Evolutionary conservation across 495 filamentous ascomycete species (phyloP).

Genomic region (Hyphodiscus hymeniophilus): DNA sequence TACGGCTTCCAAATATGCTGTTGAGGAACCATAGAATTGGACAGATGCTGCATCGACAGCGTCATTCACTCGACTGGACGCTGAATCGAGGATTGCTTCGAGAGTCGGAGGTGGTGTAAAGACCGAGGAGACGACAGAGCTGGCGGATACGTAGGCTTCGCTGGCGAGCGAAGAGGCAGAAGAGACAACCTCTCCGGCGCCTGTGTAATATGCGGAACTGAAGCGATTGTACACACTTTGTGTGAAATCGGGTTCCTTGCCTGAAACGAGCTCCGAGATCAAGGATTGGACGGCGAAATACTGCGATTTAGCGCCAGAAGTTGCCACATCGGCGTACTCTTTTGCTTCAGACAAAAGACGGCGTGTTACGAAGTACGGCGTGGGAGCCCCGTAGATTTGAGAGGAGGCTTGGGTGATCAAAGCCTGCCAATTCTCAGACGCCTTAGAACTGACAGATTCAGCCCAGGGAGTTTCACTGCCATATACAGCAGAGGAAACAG

Average conservation of each 20-base stretch:
- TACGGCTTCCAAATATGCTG: slow-evolving; percentile 45
- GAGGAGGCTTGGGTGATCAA: slow-evolving; percentile 58
- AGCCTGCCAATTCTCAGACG: slow-evolving; percentile 48
- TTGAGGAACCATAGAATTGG: slow-evolving; percentile 51
- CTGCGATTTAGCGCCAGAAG: slow-evolving; percentile 42
- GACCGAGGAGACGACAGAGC: slow-evolving; percentile 38
- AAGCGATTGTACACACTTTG: slow-evolving; percentile 72
- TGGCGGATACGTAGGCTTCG: slow-evolving; percentile 50
- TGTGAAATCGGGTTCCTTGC: slow-evolving; percentile 73
- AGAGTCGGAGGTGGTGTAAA: slow-evolving; percentile 51
- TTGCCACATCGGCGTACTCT: slow-evolving; percentile 45
- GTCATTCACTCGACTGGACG: slow-evolving; percentile 45
- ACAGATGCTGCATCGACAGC: slow-evolving; percentile 52
- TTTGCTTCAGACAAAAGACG: slow-evolving; percentile 34
- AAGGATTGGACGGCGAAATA: slow-evolving; percentile 64
- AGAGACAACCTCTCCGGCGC: slow-evolving; percentile 30
- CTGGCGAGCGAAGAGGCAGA: slow-evolving; percentile 47
- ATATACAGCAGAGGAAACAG: slow-evolving; percentile 10
- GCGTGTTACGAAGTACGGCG: slow-evolving; percentile 49
- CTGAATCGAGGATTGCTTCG: slow-evolving; percentile 49
- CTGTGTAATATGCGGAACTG: slow-evolving; percentile 47
- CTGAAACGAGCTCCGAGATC: slow-evolving; percentile 67
- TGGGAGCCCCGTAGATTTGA: slow-evolving; percentile 65
- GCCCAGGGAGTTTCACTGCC: slow-evolving; percentile 20
- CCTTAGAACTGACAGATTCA: slow-evolving; percentile 21